Evolutionary conservation across 2,329 filamentous ascomycete genomes (phyloP).

Genomic region (Neospermospora avenae): DNA sequence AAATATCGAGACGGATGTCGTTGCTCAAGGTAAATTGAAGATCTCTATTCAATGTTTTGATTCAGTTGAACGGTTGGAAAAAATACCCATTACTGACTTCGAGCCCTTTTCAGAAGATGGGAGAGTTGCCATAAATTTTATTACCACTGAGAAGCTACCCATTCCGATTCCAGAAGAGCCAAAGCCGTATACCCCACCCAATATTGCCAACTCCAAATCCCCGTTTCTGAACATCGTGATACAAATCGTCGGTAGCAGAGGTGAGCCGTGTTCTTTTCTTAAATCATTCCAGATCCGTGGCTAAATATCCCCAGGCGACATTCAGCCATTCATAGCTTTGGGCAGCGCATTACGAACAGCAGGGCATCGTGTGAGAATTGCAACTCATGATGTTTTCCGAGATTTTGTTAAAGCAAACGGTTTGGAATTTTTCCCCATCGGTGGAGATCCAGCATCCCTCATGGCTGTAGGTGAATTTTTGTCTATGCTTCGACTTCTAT

Average conservation of each 20-base stretch:
- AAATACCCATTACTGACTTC: background rate
- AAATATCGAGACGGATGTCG: background rate
- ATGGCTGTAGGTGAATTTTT: too few relatives aligned
- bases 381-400: slow-evolving; percentile 68
- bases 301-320: slow-evolving; percentile 50
- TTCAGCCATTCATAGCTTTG: slow-evolving; percentile 74
- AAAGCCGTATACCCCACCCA: slow-evolving; percentile 43
- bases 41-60: too few relatives aligned
- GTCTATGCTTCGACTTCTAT: too few relatives aligned
- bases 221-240: slow-evolving; percentile 45
- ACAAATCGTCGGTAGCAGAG: slow-evolving; percentile 66
- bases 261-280: background rate
- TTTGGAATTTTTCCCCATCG: slow-evolving; percentile 73
- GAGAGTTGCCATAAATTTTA: background rate
- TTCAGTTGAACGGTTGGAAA: too few relatives aligned
- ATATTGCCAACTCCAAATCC: slow-evolving; percentile 41
- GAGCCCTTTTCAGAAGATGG: background rate
- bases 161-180: background rate
- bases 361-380: slow-evolving; percentile 69
- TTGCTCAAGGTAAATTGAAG: background rate
- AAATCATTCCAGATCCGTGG: background rate
- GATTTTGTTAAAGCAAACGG: slow-evolving; percentile 66
- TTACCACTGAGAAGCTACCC: background rate
- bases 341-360: slow-evolving; percentile 63
- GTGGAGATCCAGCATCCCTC: slow-evolving; percentile 68